phyloP scores from a whole-genome alignment of 1,139 yeast species.

The Yamadazyma blattariae region DNA sequence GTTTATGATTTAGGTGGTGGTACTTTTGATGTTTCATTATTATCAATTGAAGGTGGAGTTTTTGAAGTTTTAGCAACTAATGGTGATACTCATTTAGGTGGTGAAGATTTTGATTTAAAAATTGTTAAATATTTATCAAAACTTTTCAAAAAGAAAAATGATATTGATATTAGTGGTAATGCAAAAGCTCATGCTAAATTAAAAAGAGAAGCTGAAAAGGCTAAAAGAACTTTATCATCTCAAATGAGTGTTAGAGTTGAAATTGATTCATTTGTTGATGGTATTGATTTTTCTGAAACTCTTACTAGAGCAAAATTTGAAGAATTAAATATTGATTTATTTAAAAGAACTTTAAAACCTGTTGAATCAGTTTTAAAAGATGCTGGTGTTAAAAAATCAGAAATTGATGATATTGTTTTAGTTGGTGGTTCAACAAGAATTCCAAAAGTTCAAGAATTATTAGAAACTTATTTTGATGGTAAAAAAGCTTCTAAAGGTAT shows the following conservation, averaged over 20 bases:
- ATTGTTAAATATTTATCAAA: constrained; percentile 82
- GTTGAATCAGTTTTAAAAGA: constrained; percentile 91
- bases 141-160: constrained; percentile 85
- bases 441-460: constrained; percentile 91
- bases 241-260: constrained; percentile 89
- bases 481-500: constrained; percentile 95
- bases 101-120: constrained; percentile 94
- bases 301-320: constrained; percentile 94
- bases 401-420: constrained; percentile 86
- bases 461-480: constrained; percentile 85
- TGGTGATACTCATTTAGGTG: constrained; percentile 61
- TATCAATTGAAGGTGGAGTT: constrained; percentile 52
- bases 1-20: constrained; percentile 57
- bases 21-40: constrained; percentile 51
- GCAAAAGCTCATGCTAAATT: constrained; percentile 82
- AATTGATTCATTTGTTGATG: constrained; percentile 93
- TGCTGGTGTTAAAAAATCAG: constrained; percentile 78
- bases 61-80: constrained; percentile 53
- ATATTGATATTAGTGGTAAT: constrained; percentile 70
- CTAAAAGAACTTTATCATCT: constrained; percentile 89
- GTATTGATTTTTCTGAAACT: constrained; percentile 91
- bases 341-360: constrained; percentile 88
- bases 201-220: constrained; percentile 96
- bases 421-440: constrained; percentile 99
- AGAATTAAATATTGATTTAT: constrained; percentile 82